phyloP scores from a whole-genome alignment of 169 alveolate species.

The Eimeria mitis region DNA sequence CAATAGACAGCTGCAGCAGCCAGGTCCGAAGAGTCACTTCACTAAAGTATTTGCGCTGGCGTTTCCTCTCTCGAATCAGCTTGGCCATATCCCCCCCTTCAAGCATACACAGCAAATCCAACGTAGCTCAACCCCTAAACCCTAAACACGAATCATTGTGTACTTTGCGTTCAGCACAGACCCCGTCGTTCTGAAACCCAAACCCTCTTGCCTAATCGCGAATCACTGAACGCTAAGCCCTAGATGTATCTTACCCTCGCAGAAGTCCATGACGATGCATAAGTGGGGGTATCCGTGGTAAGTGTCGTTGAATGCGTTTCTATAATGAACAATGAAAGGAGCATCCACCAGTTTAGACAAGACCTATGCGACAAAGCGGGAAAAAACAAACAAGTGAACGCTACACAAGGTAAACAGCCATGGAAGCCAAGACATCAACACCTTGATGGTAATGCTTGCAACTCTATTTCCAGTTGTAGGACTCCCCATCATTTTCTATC shows the following conservation, averaged over 20 bases:
- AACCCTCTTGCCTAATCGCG: neutral
- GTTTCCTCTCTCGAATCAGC: slow-evolving; percentile 64
- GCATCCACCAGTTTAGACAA: slow-evolving; percentile 75
- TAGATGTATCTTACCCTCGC: slow-evolving; percentile 89
- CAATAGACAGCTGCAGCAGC: slow-evolving; percentile 92
- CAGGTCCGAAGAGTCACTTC: slow-evolving; percentile 91
- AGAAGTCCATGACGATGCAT: slow-evolving; percentile 95
- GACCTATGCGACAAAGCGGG: neutral
- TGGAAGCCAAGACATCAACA: neutral
- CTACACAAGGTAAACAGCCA: neutral
- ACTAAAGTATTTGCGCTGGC: slow-evolving; percentile 83
- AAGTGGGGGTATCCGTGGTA: slow-evolving; percentile 82
- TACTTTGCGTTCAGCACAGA: neutral
- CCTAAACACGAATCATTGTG: neutral
- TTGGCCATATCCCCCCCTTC: slow-evolving; percentile 82
- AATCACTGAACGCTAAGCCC: neutral
- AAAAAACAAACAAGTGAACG: neutral
- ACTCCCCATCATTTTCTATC: neutral
- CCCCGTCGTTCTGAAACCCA: neutral
- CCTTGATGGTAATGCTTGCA: neutral
- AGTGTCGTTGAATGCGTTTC: slow-evolving; percentile 69
- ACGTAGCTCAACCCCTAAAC: neutral
- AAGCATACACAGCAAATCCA: neutral
- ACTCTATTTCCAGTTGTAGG: neutral
- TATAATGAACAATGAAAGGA: slow-evolving; percentile 76